Base-by-base conservation (phyloP, 2,329 filamentous ascomycete species). In the Magnaporthiopsis rhizophila region DNA sequence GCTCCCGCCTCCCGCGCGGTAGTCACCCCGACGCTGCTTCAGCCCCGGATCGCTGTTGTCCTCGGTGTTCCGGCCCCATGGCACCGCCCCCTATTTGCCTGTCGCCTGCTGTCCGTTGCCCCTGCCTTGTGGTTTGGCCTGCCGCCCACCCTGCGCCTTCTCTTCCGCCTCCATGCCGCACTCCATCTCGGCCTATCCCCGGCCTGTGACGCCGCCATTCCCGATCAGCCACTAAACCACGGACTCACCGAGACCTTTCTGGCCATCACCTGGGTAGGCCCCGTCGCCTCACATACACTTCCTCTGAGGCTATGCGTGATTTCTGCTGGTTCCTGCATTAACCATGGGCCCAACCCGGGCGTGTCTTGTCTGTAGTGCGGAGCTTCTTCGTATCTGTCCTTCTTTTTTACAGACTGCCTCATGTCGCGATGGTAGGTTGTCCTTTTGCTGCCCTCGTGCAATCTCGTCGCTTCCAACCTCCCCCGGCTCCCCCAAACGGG, bases 401-500 rank as follows among this genome's bases (percentile, higher is more conserved):
- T 91, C 75, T 90, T 91, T 78, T 93, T 93, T 73, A 90, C 89
- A 65, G 90, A 93, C 76, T 91, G 89, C 75, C 83, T 93, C 71
- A 92, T 93, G 89, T 92, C 89, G 67, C 81, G 90, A 76, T 93
- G 90, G 89, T 90, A 72, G 59, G 81, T 62, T 26, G 18, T 61
- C 26, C 58, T 24, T 24, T 38, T 56, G 57, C 45, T 36, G 38
- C 59, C n/a, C 24, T 26, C 15, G 12, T 59, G 26, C 28, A 18
- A 30, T 36, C 24, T 13, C 11, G 24, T 15, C 38, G 32, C 11
- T 45, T 36, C 34, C 38, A 30, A 30, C 21, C 53, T 12, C 62
- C 38, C n/a, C 15, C 30, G 28, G 3, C 36, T 3, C 18, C 32
- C 32, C n/a, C 30, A 34, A 6, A 24, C 21, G n/a, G 34, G 34